Evolutionary conservation across 2,329 filamentous ascomycete species (phyloP).

Genomic region (Phaeosphaeria sp.): DNA sequence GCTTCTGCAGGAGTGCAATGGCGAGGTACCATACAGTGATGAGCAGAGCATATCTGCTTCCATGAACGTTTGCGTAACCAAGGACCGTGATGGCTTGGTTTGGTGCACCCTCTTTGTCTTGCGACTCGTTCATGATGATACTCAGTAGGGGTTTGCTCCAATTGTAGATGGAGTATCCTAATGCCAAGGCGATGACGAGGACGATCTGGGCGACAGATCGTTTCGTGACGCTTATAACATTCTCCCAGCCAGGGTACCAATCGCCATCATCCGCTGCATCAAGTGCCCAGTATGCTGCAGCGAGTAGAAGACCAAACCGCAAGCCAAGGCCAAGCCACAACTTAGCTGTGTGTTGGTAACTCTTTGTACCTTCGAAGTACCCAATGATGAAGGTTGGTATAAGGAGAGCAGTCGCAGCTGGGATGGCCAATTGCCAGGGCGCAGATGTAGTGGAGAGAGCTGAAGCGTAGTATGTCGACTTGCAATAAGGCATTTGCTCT

Average conservation of each 20-base stretch:
- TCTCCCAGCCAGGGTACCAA: slow-evolving; percentile 68
- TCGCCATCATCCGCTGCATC: slow-evolving; percentile 87
- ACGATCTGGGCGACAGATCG: slow-evolving; percentile 81
- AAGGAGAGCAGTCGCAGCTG: slow-evolving; percentile 73
- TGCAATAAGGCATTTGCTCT: slow-evolving; percentile 97
- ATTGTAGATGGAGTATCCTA: slow-evolving; percentile 82
- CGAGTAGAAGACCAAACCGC: slow-evolving; percentile 75
- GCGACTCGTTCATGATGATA: slow-evolving; percentile 59
- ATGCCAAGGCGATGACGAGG: slow-evolving; percentile 79
- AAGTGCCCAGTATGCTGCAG: slow-evolving; percentile 84
- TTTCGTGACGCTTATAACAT: slow-evolving; percentile 72
- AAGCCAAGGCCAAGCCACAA: slow-evolving; percentile 84
- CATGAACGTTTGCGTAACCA: slow-evolving; percentile 92
- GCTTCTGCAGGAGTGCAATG: slow-evolving; percentile 84
- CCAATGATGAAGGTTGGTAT: slow-evolving; percentile 79
- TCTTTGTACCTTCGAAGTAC: slow-evolving; percentile 81
- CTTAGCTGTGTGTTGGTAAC: slow-evolving; percentile 84
- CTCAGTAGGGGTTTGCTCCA: slow-evolving; percentile 86
- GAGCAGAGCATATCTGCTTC: slow-evolving; percentile 85
- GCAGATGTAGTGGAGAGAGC: slow-evolving; percentile 90
- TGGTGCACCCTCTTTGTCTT: slow-evolving; percentile 27
- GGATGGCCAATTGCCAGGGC: slow-evolving; percentile 84
- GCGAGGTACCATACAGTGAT: slow-evolving; percentile 78
- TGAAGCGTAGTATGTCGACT: slow-evolving; percentile 94
- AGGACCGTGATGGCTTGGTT: slow-evolving; percentile 72